These are phyloP conservation scores for Erysimum pusillum DNA, from an alignment of 441 rosid species.

Conservation along the genomic window DNA sequence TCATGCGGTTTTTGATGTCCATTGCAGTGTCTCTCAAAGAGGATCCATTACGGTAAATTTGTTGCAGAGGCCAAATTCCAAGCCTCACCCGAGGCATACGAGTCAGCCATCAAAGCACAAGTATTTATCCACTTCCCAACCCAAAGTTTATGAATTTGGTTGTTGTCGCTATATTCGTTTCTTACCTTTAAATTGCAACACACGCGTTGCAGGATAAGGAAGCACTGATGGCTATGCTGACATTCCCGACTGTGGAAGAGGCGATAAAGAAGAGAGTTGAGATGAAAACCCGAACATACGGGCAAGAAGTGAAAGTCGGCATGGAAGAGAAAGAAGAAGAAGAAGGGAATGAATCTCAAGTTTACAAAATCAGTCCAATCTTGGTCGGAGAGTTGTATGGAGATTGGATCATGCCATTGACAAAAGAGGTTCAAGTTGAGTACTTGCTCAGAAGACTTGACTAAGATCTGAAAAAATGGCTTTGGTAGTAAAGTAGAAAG, in stretches of 20 bases:
- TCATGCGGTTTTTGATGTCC: constrained; percentile 21
- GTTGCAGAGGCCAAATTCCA: constrained; percentile 92
- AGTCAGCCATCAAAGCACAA: constrained; percentile 74
- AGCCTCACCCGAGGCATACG: constrained; percentile 70
- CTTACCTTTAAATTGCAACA: background rate
- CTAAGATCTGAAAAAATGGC: constrained; percentile 29
- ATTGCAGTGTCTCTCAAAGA: constrained; percentile 83
- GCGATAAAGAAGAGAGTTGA: constrained; percentile 77
- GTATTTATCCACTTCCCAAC: constrained; percentile 8
- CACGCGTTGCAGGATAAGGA: constrained; percentile 58
- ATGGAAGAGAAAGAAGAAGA: constrained; percentile 46
- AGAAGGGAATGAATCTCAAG: constrained; percentile 51
- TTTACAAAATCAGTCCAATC: constrained; percentile 79
- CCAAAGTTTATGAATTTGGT: background rate
- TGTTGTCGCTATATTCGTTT: background rate
- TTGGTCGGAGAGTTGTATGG: constrained; percentile 78
- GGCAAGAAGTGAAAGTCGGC: constrained; percentile 66
- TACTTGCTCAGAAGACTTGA: constrained; percentile 88
- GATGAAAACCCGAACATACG: constrained; percentile 74
- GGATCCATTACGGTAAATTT: constrained; percentile 93
- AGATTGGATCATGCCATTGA: constrained; percentile 95
- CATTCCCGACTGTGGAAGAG: constrained; percentile 75
- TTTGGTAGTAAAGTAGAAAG: constrained; percentile 23
- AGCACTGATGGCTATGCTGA: constrained; percentile 73
- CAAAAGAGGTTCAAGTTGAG: constrained; percentile 89